A percentile compares a stretch with the other conserved stretches of the same genome.
These are phyloP conservation scores for Borealophlyctis nickersoniae DNA, from an alignment of 192 early-diverging fungal species.

Conservation along the genomic window DNA sequence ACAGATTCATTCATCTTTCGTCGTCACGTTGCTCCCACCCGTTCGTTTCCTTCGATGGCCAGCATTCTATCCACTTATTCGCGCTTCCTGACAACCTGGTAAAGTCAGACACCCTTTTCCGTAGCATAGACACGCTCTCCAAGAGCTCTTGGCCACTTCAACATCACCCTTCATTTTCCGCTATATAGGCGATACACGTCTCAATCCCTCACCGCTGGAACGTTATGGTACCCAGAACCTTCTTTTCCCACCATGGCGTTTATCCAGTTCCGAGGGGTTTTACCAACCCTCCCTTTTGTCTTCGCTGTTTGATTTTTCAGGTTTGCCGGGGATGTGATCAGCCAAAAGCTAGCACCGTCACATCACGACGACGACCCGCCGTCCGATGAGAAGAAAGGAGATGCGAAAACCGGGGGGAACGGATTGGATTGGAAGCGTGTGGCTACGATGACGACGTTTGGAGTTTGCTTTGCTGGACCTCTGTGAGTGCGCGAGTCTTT, in stretches of 20 bases:
- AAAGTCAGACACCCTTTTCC: not conserved
- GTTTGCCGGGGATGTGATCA: slow-evolving; percentile 35
- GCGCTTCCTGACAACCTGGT: slow-evolving; percentile 21
- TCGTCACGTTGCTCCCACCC: too few species aligned
- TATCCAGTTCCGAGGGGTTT: too few species aligned
- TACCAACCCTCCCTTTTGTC: not conserved
- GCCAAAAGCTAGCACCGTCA: slow-evolving; percentile 27
- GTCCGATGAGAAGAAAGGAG: not conserved
- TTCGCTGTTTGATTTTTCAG: slow-evolving; percentile 14
- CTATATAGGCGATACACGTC: slow-evolving; percentile 29
- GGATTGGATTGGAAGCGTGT: slow-evolving; percentile 35
- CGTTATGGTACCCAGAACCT: slow-evolving; percentile 11
- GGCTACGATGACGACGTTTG: slow-evolving; percentile 34
- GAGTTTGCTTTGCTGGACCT: slow-evolving; percentile 37
- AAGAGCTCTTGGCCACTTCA: not conserved
- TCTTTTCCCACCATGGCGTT: not conserved
- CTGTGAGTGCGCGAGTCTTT: slow-evolving; percentile 8
- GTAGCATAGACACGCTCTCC: not conserved
- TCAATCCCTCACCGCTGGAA: slow-evolving; percentile 20
- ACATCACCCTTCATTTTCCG: not conserved
- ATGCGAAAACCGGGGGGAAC: slow-evolving; percentile 7
- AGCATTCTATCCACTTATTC: slow-evolving; percentile 18
- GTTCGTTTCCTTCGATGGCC: too few species aligned
- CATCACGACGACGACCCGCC: not conserved
- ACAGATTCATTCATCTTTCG: too few species aligned